Conservation (phyloP, 2,329 filamentous ascomycete genomes). For the Basipetospora chlamydospora region DNA sequence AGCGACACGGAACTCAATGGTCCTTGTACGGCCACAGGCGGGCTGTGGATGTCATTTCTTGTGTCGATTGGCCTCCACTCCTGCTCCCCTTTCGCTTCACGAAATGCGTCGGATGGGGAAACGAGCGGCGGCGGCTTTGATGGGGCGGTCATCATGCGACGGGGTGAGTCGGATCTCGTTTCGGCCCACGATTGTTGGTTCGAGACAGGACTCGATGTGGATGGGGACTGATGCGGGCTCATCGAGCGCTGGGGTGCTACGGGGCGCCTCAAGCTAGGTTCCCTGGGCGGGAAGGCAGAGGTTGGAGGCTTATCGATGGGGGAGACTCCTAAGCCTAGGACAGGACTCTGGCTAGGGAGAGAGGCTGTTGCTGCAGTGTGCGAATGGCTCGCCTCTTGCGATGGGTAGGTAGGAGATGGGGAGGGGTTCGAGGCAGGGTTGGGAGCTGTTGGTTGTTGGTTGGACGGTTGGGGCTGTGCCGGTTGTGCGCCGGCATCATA, state of each 20-base stretch:
- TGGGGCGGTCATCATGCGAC: conserved; percentile 12
- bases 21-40: conserved; percentile 8
- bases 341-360: too few species aligned
- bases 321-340: background rate
- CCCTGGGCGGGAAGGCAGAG: conserved; percentile 38
- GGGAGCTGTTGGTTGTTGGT: background rate
- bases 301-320: conserved; percentile 7
- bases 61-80: conserved; percentile 15
- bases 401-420: background rate
- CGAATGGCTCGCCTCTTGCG: too few species aligned
- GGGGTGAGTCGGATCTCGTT: conserved; percentile 25
- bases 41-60: too few species aligned
- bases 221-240: conserved; percentile 10
- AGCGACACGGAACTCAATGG: too few species aligned
- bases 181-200: conserved; percentile 18
- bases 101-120: conserved; percentile 65
- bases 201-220: conserved; percentile 17
- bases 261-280: conserved; percentile 43
- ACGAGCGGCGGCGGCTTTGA: conserved; percentile 47
- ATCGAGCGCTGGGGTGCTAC: conserved; percentile 8
- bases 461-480: background rate
- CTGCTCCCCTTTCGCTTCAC: conserved; percentile 52
- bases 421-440: background rate
- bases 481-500: conserved; percentile 22
- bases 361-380: too few species aligned